Percentiles rank a stretch among this genome's conserved stretches.
Evolutionary conservation across 2,329 filamentous ascomycete species (phyloP).

Genomic region (Passalora sequoiae): DNA sequence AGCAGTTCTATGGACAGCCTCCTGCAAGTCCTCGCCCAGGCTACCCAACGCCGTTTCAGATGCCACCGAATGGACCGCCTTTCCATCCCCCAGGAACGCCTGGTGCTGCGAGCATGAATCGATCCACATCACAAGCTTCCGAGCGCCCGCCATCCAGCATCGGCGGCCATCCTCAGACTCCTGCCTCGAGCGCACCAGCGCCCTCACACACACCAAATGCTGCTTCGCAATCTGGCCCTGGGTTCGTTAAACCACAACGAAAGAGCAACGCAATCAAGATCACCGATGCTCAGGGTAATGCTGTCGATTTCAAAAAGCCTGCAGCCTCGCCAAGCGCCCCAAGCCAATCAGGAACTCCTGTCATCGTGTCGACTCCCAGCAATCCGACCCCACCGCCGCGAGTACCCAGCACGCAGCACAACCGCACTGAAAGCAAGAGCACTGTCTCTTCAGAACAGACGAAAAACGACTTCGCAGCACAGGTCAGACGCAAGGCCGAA

Average conservation of each 20-base stretch:
- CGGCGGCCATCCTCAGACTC: slow-evolving; percentile 57
- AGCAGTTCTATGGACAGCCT: slow-evolving; percentile 49
- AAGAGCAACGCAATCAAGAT: slow-evolving; percentile 76
- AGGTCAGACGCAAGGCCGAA: slow-evolving; percentile 55
- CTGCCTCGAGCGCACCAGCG: slow-evolving; percentile 53
- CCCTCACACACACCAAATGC: slow-evolving; percentile 38
- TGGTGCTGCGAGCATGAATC: slow-evolving; percentile 59
- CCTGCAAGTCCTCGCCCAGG: slow-evolving; percentile 42
- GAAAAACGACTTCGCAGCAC: slow-evolving; percentile 57
- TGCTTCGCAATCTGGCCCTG: slow-evolving; percentile 27
- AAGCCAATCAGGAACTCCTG: slow-evolving; percentile 54
- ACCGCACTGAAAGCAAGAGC: slow-evolving; percentile 64
- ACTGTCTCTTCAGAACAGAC: slow-evolving; percentile 75
- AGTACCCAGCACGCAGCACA: slow-evolving; percentile 61
- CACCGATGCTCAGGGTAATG: slow-evolving; percentile 75
- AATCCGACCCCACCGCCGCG: slow-evolving; percentile 71
- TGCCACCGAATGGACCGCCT: slow-evolving; percentile 43
- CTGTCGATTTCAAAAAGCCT: slow-evolving; percentile 59
- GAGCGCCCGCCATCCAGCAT: slow-evolving; percentile 56
- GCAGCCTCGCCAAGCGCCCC: slow-evolving; percentile 55
- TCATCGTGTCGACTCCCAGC: slow-evolving; percentile 66
- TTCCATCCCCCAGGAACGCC: slow-evolving; percentile 51
- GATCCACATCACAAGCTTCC: slow-evolving; percentile 74
- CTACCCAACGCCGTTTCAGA: slow-evolving; percentile 47
- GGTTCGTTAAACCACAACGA: slow-evolving; percentile 58